Base-by-base conservation (phyloP, 768 basidiomycete species). In the Panellus pusillus region DNA sequence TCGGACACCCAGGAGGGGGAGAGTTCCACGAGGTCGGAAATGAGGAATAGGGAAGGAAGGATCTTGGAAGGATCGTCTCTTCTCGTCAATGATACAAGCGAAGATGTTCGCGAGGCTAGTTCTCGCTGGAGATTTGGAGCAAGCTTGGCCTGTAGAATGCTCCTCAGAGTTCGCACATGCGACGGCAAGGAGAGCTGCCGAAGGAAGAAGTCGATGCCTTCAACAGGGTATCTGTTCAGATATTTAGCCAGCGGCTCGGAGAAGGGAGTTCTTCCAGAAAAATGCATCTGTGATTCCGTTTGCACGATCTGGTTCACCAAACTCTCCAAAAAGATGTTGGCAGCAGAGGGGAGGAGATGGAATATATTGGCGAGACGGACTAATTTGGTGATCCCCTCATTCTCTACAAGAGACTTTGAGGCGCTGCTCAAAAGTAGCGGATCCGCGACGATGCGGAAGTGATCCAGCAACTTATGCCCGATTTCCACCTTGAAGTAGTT, bases 401-500 rank as follows among this genome's bases (percentile, higher is more conserved):
- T 94, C 58, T 96, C 93, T 14, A 84, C 79, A 19, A 92, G 74
- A 1, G 93, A 78, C 53, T 84, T 82, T 0, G 93, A 85, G 0
- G 94, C 89, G 43, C 82, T 84, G 52, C 82, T 80, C 24, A 98
- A 78, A 75, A 91, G 86, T 60, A 87, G 86, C 13, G 92, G 88
- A 64, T 96, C 93, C 20, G 96, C 91, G 18, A 99, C 87, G 35
- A 89, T 84, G 39, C 88, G 86, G 73, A 96, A 98, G 68, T 99
- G 97, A 63, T 98, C 97, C 18, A 99, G 77, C 7, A 99, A 83
- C 71, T 99, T 99, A 69, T 91, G 84, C 0, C 97, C 97, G 55
- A 99, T 98, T 74, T 99, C 97, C 15, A 99, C 96, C 69, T 98
- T 98, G 84, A 99, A 99, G 72, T 99, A 98, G 68, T 98, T 98